Evolutionary conservation across 805 yeast genomes (phyloP), one percentile per base, ranked within the genome.

Genomic region (Myxozyma neotropica): DNA sequence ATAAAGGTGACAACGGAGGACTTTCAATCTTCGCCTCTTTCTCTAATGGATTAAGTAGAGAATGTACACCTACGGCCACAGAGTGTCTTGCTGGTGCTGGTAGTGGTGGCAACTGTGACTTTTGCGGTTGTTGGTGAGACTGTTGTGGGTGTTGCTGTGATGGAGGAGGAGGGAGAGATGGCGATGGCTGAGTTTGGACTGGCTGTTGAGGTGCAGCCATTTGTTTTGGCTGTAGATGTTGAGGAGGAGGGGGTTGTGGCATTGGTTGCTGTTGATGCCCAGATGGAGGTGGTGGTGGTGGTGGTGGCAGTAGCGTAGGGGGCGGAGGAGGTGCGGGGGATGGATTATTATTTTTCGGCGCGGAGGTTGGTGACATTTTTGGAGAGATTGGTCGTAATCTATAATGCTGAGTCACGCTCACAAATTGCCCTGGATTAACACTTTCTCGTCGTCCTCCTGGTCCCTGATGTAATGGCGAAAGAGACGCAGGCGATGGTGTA

Each of bases 1-100:
- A 61, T 35, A 61, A 19, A 19, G 65, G 65, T 26, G 59, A 53
- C 38, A 59, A 23, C 15, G 65, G 65, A 19, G 65, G 64, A 38
- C 61, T 60, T 33, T 60, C 64, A 33, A 23, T 48, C 3, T 38
- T 33, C 10, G 36, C 51, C 15, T 51, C 63, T 24, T 60, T 60
- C 26, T 60, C 64, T 13, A 60, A 36, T 19, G 64, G 64, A 21
- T 60, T 60, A 15, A 60, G 27, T 15, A 60, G 48, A n/a, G 64
- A 52, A 8, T 60, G 62, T 21, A 60, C 53, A 17, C 64, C 64
- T 13, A 57, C 63, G 8, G 39, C 40, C 40, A 44, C 31, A 1
- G 53, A 42, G 31, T 54, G 56, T 12, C 57, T 44, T 21, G 29
- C 23, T 6, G 51, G 43, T 19, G 47, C 21, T 15, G 55, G 29